Evolutionary conservation across 1,139 yeast species (phyloP).

Genomic region (Wickerhamomyces sp.): DNA sequence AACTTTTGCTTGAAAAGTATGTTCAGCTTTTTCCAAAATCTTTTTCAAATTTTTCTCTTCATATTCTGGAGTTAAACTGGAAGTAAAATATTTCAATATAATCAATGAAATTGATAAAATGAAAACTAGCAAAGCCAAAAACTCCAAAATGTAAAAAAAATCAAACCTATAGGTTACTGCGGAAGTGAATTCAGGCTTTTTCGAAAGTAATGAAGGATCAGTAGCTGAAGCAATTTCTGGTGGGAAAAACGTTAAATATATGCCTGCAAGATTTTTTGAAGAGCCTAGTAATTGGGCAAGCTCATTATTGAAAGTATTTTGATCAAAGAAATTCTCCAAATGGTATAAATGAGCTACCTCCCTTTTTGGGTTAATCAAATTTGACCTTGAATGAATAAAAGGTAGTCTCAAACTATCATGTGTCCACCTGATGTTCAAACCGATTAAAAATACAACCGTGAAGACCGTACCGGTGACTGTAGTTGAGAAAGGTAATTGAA

Average conservation of each 20-base stretch:
- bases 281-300: constrained; percentile 5
- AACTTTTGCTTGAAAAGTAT: constrained; percentile 37
- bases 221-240: constrained; percentile 7
- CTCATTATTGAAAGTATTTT: constrained; percentile 11
- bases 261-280: neutral
- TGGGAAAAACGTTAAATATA: constrained; percentile 1
- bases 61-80: constrained; percentile 9
- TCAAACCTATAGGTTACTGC: constrained; percentile 33
- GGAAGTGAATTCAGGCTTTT: constrained; percentile 13
- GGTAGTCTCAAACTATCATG: constrained; percentile 9
- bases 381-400: constrained; percentile 1
- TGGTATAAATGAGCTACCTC: neutral
- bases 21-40: constrained; percentile 11
- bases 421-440: constrained; percentile 28
- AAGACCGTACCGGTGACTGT: constrained; percentile 24
- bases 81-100: constrained; percentile 16
- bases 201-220: constrained; percentile 4
- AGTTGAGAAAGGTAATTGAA: constrained; percentile 32
- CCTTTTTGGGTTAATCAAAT: neutral
- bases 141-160: constrained; percentile 39
- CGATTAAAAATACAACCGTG: constrained; percentile 20
- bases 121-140: constrained; percentile 37
- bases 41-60: constrained; percentile 12
- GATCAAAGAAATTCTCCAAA: constrained; percentile 6
- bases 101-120: constrained; percentile 27